These are phyloP conservation scores for Hymenoscyphus occultus DNA, from an alignment of 2,329 filamentous ascomycete species.

Conservation along the genomic window DNA sequence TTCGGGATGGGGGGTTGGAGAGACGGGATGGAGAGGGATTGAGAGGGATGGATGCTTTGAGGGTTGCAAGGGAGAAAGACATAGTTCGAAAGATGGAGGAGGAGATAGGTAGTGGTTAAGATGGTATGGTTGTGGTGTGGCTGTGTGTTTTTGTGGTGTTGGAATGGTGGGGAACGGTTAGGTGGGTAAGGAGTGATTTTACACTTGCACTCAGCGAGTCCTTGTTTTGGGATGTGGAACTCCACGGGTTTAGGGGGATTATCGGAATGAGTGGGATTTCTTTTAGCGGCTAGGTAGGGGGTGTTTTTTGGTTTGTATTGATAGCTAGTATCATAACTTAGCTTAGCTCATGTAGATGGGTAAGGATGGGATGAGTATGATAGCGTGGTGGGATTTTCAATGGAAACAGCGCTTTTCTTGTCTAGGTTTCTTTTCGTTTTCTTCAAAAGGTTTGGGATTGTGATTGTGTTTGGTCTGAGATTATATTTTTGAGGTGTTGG, in stretches of 20 bases:
- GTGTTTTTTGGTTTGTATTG: background rate
- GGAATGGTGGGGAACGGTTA: background rate
- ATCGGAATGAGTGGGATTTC: background rate
- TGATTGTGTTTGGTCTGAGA: no score
- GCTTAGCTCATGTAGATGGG: no score
- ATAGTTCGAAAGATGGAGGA: background rate
- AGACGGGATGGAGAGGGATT: background rate
- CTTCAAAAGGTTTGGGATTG: no score
- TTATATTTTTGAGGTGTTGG: no score
- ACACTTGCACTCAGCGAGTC: background rate
- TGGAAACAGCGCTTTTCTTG: no score
- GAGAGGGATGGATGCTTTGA: background rate
- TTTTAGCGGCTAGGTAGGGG: background rate
- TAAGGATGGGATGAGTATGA: no score
- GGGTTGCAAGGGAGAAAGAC: background rate
- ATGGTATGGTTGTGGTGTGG: background rate
- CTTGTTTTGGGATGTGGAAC: background rate
- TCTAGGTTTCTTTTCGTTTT: no score
- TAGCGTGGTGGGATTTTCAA: no score
- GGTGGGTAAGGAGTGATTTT: background rate
- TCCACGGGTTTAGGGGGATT: background rate
- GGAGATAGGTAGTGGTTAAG: background rate
- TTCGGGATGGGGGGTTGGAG: background rate
- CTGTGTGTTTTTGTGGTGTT: background rate
- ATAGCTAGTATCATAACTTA: no score